Percentiles rank a stretch among this genome's conserved stretches.
These are phyloP conservation scores for Hypoxylon sp. DNA, from an alignment of 2,329 filamentous ascomycete genomes.

Conservation along the genomic window DNA sequence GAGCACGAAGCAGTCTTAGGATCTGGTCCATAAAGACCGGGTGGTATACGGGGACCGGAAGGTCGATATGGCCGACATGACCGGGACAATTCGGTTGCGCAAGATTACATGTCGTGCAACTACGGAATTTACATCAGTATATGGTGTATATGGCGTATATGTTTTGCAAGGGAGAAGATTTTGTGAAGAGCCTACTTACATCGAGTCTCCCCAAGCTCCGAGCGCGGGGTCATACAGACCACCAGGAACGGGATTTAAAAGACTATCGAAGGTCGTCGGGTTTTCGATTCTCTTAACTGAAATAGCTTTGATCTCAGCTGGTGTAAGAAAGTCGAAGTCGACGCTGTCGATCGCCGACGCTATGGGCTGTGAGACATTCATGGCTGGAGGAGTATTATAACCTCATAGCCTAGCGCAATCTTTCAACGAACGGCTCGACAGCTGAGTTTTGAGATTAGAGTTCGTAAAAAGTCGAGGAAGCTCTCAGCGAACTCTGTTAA, in stretches of 20 bases:
- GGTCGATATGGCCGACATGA: constrained; percentile 93
- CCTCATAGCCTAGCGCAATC: constrained; percentile 15
- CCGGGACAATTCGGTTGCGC: constrained; percentile 85
- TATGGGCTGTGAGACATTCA: constrained; percentile 83
- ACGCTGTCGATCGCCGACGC: constrained; percentile 85
- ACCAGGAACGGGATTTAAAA: constrained; percentile 87
- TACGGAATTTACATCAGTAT: constrained; percentile 49
- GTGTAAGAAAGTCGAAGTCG: constrained; percentile 86
- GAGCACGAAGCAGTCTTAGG: constrained; percentile 81
- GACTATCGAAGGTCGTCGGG: constrained; percentile 90
- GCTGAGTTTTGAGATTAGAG: constrained; percentile 1
- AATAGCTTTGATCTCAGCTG: constrained; percentile 83
- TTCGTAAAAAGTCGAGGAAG: constrained; percentile 1
- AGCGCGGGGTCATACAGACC: constrained; percentile 93
- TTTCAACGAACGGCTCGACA: neutral
- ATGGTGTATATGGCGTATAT: constrained; percentile 13
- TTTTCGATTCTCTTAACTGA: constrained; percentile 96
- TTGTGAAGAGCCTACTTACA: constrained; percentile 69
- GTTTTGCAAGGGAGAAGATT: neutral
- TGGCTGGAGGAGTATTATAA: constrained; percentile 47
- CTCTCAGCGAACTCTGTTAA: constrained; percentile 22
- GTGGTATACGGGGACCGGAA: constrained; percentile 93
- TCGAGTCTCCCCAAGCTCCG: constrained; percentile 85
- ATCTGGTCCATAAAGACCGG: constrained; percentile 96
- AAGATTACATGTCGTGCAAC: constrained; percentile 92